These are phyloP conservation scores for Onygenales sp. DNA, from an alignment of 2,329 filamentous ascomycete genomes.

Conservation along the genomic window DNA sequence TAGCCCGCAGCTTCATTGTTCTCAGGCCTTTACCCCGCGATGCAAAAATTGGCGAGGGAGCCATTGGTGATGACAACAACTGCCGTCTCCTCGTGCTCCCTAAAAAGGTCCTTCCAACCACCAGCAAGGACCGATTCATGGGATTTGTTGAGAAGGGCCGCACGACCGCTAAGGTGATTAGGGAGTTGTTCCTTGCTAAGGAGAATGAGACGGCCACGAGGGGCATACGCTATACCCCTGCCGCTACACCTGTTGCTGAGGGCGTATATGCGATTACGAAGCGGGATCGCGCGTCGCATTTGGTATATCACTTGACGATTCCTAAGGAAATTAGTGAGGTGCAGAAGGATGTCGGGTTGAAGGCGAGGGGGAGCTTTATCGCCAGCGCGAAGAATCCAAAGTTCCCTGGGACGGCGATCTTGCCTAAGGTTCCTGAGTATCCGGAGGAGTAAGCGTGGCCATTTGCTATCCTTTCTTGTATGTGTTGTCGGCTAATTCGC, in stretches of 20 bases:
- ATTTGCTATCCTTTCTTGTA: background rate
- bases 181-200: conserved; percentile 59
- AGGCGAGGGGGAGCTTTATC: conserved; percentile 64
- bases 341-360: conserved; percentile 65
- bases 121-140: conserved; percentile 62
- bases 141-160: conserved; percentile 71
- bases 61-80: conserved; percentile 48
- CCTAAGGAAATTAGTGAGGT: conserved; percentile 60
- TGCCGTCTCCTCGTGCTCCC: conserved; percentile 68
- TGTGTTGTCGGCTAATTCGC: background rate
- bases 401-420: conserved; percentile 50
- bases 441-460: conserved; percentile 51
- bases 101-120: conserved; percentile 72
- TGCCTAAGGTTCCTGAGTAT: conserved; percentile 60
- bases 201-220: conserved; percentile 69
- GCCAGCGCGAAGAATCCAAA: conserved; percentile 73
- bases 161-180: conserved; percentile 57
- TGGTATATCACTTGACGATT: conserved; percentile 71
- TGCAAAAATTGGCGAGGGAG: conserved; percentile 56
- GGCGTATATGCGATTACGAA: conserved; percentile 75
- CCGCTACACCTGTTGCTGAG: conserved; percentile 68
- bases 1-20: conserved; percentile 70
- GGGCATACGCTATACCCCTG: conserved; percentile 58
- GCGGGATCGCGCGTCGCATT: conserved; percentile 61
- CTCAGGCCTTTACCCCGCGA: conserved; percentile 62